phyloP scores from a whole-genome alignment of 805 yeast species.

The Pichia paraexigua region DNA sequence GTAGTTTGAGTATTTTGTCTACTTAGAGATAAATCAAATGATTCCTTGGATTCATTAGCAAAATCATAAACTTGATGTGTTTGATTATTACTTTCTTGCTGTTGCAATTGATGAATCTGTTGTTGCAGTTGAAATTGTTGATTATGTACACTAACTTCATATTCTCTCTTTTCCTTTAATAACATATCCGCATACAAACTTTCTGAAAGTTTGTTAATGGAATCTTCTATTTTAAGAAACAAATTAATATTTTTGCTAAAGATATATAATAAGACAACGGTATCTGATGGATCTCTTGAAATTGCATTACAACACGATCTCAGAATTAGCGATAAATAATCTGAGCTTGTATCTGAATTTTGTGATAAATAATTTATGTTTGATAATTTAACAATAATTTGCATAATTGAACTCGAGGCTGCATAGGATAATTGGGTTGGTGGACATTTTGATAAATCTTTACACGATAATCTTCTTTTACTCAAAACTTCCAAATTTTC shows the following conservation, averaged over 20 bases:
- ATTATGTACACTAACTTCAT: neutral
- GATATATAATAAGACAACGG: constrained; percentile 46
- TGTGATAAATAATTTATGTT: constrained; percentile 29
- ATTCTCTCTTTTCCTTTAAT: constrained; percentile 7
- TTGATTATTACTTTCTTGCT: neutral
- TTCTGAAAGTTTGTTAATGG: constrained; percentile 26
- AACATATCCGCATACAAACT: constrained; percentile 14
- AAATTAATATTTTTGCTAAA: constrained; percentile 35
- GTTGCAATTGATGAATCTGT: neutral
- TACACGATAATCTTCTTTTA: constrained; percentile 14
- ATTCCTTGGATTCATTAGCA: constrained; percentile 1
- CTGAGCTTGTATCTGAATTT: constrained; percentile 37
- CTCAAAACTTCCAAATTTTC: constrained; percentile 9
- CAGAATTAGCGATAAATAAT: constrained; percentile 50
- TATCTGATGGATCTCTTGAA: constrained; percentile 42
- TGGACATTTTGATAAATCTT: constrained; percentile 7
- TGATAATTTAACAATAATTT: constrained; percentile 34
- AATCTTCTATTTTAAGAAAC: constrained; percentile 30
- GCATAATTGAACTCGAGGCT: constrained; percentile 39
- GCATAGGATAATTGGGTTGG: constrained; percentile 40
- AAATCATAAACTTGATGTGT: neutral
- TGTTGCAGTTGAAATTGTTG: neutral
- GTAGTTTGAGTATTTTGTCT: constrained; percentile 12
- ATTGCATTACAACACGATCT: constrained; percentile 47
- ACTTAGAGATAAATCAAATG: constrained; percentile 5